Evolutionary conservation across 805 yeast species (phyloP).

Genomic region (Hermanozyma aechmeae): DNA sequence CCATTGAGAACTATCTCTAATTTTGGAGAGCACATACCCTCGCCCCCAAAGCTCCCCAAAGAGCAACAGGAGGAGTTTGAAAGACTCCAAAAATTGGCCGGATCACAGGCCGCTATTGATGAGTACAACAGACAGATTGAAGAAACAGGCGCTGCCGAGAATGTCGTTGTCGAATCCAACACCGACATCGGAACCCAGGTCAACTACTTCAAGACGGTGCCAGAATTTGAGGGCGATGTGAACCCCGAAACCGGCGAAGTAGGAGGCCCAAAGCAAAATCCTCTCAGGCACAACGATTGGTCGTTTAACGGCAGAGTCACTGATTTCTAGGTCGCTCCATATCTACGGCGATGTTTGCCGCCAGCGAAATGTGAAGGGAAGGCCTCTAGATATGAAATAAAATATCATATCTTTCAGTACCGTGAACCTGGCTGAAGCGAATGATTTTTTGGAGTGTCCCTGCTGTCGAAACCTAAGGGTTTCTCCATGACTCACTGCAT

Average conservation of each 20-base stretch:
- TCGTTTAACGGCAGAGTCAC: slow-evolving; percentile 95
- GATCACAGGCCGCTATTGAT: slow-evolving; percentile 68
- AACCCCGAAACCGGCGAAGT: slow-evolving; percentile 93
- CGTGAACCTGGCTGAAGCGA: too few relatives aligned
- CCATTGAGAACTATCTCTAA: too few relatives aligned
- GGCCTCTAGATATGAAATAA: too few relatives aligned
- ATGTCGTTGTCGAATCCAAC: slow-evolving; percentile 8
- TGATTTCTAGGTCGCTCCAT: too few relatives aligned
- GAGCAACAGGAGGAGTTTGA: slow-evolving; percentile 91
- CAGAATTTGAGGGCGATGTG: slow-evolving; percentile 91
- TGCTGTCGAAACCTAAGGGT: too few relatives aligned
- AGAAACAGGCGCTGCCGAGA: slow-evolving; percentile 10
- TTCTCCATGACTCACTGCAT: too few relatives aligned
- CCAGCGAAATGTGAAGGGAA: too few relatives aligned
- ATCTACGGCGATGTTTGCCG: too few relatives aligned
- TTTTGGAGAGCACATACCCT: slow-evolving; percentile 19
- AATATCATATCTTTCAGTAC: too few relatives aligned
- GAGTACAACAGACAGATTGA: slow-evolving; percentile 49
- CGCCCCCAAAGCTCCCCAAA: slow-evolving; percentile 68
- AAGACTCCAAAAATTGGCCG: slow-evolving; percentile 69
- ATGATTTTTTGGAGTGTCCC: too few relatives aligned
- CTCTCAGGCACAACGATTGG: slow-evolving; percentile 77
- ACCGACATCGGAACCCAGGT: slow-evolving; percentile 58
- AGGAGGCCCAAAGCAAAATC: slow-evolving; percentile 98
- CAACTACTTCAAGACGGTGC: slow-evolving; percentile 65